phyloP scores from a whole-genome alignment of 441 rosid species.

The Croton laevigatus region DNA sequence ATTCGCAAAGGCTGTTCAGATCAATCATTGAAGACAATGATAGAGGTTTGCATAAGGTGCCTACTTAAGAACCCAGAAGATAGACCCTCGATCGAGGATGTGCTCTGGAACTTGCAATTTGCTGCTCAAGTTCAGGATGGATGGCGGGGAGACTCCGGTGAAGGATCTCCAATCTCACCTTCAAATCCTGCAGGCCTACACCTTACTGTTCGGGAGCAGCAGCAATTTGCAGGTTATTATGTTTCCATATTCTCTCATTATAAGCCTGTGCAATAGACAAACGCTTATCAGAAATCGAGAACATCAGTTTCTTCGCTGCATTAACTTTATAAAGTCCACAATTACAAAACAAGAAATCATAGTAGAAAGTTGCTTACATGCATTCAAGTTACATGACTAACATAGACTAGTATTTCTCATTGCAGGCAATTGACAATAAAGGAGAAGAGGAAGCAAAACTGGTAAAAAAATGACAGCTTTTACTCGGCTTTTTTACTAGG shows the following conservation, averaged over 20 bases:
- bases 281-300: not conserved
- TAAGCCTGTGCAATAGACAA: not conserved
- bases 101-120: slow-evolving; percentile 94
- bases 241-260: not conserved
- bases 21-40: slow-evolving; percentile 75
- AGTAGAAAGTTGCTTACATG: not conserved
- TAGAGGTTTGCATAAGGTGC: slow-evolving; percentile 77
- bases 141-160: slow-evolving; percentile 57
- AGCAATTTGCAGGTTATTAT: slow-evolving; percentile 22
- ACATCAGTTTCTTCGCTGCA: no score
- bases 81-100: slow-evolving; percentile 85
- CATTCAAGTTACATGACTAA: not conserved
- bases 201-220: slow-evolving; percentile 29
- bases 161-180: slow-evolving; percentile 61
- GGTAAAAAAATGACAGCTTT: not conserved
- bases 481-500: not conserved
- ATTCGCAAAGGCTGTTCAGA: slow-evolving; percentile 56
- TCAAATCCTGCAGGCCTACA: slow-evolving; percentile 23
- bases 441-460: slow-evolving; percentile 2
- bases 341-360: not conserved
- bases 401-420: not conserved
- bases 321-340: not conserved
- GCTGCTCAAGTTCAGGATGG: slow-evolving; percentile 89
- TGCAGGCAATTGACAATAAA: slow-evolving; percentile 26
- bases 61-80: slow-evolving; percentile 54